Base-by-base conservation (phyloP, 2,329 filamentous ascomycete species). In the Fusarium begoniae region DNA sequence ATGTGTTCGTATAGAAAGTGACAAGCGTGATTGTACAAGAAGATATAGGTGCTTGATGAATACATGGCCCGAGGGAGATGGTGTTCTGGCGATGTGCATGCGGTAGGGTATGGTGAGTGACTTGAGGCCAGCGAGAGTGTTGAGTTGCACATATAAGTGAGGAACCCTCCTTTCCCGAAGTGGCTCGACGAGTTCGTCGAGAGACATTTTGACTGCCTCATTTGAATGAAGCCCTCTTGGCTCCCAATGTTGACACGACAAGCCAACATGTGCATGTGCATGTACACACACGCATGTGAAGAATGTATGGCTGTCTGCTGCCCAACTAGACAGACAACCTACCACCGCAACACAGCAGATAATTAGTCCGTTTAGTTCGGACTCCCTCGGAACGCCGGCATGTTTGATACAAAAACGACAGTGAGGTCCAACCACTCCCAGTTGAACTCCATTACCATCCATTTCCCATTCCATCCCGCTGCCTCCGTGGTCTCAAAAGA, bases 361-460 rank as follows among this genome's bases (percentile, higher is more conserved):
- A 48, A 72, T 74, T 72, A 72, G 47, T 57, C 71, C 63, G 58
- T 54, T 45, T 58, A 54, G 37, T 24, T 32, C 68, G 54, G 60
- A 71, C 51, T 51, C 58, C 61, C 63, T 67, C 56, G 56, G 71
- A 62, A 74, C 72, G 63, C 72, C 71, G 59, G 68, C 67, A 72
- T 74, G 71, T 50, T 64, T 41, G 47, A 69, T 66, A 74, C 54
- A 75, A 74, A 74, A 75, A 60, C 72, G 72, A 72, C 57, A 66
- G 72, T 72, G 28, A 69, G 58, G 50, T 65, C 56, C 63, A 69
- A 69, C 68, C 50, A 53, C 56, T 57, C 59, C 56, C 37, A 59
- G 48, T 63, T 66, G 64, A 75, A 75, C 68, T 72, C 68, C 57
- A 44, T 63, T 69, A 64, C 68, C 59, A 48, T 59, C 54, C 66